Percentiles rank a stretch among this genome's conserved stretches.
Conservation (phyloP, 2,329 filamentous ascomycete genomes). For the Alternaria atra region DNA sequence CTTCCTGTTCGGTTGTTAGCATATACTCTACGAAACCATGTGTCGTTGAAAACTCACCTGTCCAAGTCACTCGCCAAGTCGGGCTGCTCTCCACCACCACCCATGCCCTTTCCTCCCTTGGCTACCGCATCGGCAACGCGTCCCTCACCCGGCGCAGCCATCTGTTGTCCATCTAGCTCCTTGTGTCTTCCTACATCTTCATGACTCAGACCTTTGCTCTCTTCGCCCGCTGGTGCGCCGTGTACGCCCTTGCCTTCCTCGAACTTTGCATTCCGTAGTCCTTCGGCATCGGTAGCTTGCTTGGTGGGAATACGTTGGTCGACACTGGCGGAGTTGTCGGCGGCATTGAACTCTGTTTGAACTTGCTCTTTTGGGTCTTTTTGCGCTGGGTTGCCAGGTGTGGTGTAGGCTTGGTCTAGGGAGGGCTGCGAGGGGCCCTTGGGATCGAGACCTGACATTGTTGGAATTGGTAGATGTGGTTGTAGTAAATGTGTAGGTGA, state of each 20-base stretch:
- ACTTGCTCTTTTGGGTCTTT: conserved; percentile 53
- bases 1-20: conserved; percentile 49
- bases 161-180: conserved; percentile 60
- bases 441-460: conserved; percentile 53
- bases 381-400: conserved; percentile 56
- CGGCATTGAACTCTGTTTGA: conserved; percentile 47
- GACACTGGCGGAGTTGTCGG: conserved; percentile 35
- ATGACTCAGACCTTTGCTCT: conserved; percentile 50
- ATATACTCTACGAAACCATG: background rate
- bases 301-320: conserved; percentile 52
- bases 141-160: conserved; percentile 59
- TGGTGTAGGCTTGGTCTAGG: conserved; percentile 56
- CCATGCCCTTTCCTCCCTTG: conserved; percentile 35
- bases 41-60: conserved; percentile 34
- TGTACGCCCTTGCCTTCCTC: conserved; percentile 50
- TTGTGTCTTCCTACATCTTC: conserved; percentile 55
- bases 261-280: conserved; percentile 48
- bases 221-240: conserved; percentile 56
- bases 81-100: conserved; percentile 49
- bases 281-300: conserved; percentile 50
- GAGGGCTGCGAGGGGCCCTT: conserved; percentile 56
- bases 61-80: conserved; percentile 58
- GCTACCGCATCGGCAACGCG: conserved; percentile 55
- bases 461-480: conserved; percentile 7
- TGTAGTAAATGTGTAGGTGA: conserved; percentile 4